A percentile compares a stretch with the other conserved stretches of the same genome.
phyloP scores from a whole-genome alignment of 2,329 filamentous ascomycete species.

The Aureobasidium sp. region DNA sequence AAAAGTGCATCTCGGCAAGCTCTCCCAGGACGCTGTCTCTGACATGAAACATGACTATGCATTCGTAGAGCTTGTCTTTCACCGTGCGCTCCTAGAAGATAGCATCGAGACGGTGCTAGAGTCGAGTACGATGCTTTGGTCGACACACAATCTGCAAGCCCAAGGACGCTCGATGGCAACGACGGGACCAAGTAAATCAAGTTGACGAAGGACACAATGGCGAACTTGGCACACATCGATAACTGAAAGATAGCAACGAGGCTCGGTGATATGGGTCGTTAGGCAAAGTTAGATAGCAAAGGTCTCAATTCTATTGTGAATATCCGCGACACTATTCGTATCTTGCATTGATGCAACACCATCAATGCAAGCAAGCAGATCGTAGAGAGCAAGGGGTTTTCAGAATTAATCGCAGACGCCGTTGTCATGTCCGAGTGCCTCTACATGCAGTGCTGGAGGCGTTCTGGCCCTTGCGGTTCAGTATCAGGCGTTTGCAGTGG shows the following conservation, averaged over 20 bases:
- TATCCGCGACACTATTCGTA: neutral
- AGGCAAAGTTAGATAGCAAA: no score
- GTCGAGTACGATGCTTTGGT: no score
- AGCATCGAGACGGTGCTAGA: no score
- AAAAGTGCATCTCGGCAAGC: no score
- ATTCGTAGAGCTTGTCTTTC: no score
- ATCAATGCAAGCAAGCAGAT: neutral
- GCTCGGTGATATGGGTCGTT: neutral
- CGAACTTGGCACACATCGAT: neutral
- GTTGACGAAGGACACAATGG: neutral
- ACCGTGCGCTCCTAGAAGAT: no score
- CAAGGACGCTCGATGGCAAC: no score
- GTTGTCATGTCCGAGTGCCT: neutral
- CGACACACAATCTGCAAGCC: no score
- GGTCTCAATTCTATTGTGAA: no score
- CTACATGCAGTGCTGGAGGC: neutral
- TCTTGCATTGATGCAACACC: neutral
- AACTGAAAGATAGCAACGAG: neutral
- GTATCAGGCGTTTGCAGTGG: conserved; percentile 83
- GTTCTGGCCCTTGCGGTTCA: conserved; percentile 64
- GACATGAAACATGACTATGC: no score
- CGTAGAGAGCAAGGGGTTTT: neutral
- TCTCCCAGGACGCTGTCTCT: no score
- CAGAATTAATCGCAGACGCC: neutral
- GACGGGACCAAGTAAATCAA: neutral